Evolutionary conservation across 139 green algal genomes (phyloP), one percentile per base, ranked within the genome.

Genomic region (Closterium sp.): DNA sequence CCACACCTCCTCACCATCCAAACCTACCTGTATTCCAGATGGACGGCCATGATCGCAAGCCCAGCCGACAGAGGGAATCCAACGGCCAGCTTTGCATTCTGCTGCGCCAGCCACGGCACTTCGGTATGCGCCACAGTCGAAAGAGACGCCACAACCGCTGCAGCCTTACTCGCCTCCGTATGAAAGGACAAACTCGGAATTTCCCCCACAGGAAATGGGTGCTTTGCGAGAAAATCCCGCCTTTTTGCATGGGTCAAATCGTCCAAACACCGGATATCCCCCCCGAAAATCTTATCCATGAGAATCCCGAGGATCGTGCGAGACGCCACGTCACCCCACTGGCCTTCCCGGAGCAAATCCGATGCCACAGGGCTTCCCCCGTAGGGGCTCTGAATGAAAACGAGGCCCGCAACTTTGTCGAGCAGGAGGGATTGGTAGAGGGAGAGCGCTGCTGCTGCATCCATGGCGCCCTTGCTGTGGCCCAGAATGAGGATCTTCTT

Each of bases 391-490:
- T 95, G 93, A 27, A 94, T 70, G 27, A 70, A 62, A 10, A 94
- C 73, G 50, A 95, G n/a, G 30, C 93, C 93, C 1, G 27, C 38
- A 1, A 95, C 91, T 32, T 91, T 92, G 6, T 90, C 89, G 24
- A 30, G 28, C 5, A 95, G 70, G 11, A 42, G 22, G 24, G 87
- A 13, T 31, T 70, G 38, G 86, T 93, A 92, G 5, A 95, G 7
- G 27, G 93, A 38, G 6, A 94, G 31, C 22, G 93, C 93, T 50
- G 93, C 93, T 13, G 70, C 88, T 24, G 34, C 30, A 31, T 95
- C 93, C 27, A 95, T n/a, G 24, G 89, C 91, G 38, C 93, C 93
- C 42, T 95, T 95, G 70, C 88, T 92, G 87, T 95, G 93, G 21
- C 93, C 93, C 4, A 95, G 88, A 31, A 94, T 31, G 0, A 95